Percentiles rank a stretch among this genome's conserved stretches.
These are phyloP conservation scores for Cryptococcus sp. DNA, from an alignment of 1,284 basidiomycete genomes.

Conservation along the genomic window DNA sequence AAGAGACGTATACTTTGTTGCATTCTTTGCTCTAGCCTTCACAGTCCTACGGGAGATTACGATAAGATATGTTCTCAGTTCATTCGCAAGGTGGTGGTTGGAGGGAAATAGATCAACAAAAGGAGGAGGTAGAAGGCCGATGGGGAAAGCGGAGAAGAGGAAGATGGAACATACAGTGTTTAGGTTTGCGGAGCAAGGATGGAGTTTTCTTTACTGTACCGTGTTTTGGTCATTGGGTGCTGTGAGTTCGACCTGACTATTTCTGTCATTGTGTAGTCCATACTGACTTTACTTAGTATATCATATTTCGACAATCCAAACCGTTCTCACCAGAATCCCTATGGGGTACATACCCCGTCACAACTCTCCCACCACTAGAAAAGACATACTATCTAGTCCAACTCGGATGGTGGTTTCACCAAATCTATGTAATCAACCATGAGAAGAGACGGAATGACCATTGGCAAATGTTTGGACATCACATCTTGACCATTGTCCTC, in stretches of 20 bases:
- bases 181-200: constrained; percentile 92
- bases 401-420: constrained; percentile 89
- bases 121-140: constrained; percentile 3
- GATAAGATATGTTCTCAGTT: constrained; percentile 67
- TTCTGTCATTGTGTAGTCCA: constrained; percentile 6
- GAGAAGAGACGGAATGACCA: constrained; percentile 91
- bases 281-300: constrained; percentile 55
- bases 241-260: constrained; percentile 56
- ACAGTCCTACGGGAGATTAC: constrained; percentile 70
- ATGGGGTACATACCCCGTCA: constrained; percentile 80
- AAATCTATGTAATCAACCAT: constrained; percentile 86
- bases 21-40: constrained; percentile 70
- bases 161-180: constrained; percentile 61
- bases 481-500: constrained; percentile 80
- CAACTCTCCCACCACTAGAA: constrained; percentile 66
- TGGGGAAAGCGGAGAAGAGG: constrained; percentile 28
- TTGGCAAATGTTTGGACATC: constrained; percentile 92
- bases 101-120: constrained; percentile 1
- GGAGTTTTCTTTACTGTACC: constrained; percentile 76
- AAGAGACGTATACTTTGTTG: constrained; percentile 65
- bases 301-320: constrained; percentile 70
- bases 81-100: constrained; percentile 70
- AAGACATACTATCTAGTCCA: constrained; percentile 91
- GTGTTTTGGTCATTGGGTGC: constrained; percentile 72
- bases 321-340: constrained; percentile 64